Base-by-base conservation (phyloP, 257 asterid species). In the Dorcoceras hygrometricum region DNA sequence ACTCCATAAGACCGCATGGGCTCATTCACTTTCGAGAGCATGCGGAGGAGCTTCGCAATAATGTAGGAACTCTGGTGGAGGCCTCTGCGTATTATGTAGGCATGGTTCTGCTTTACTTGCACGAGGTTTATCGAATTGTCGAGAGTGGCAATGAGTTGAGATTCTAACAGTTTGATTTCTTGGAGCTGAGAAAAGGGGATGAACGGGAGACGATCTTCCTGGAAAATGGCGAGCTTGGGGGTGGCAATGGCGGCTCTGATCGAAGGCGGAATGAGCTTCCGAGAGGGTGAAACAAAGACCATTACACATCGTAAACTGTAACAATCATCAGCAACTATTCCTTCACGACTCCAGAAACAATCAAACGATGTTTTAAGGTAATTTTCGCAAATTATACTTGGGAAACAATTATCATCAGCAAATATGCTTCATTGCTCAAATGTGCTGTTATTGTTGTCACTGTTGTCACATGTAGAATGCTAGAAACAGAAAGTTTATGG, bases 1-100 rank as follows among this genome's bases (percentile, higher is more conserved):
- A 65, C 74, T 10, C 89, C 90, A 57, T 92, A 89, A 28, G 81
- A 61, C 26, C 71, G 76, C 77, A 81, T 71, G 0, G 96, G 70
- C 32, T 81, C 80, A 27, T 73, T 68, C 29, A 79, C 19, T 36
- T 83, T 84, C 62, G 89, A 77, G 57, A 89, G 85, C 81, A 68
- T 77, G 3, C 96, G 91, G 8, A 89, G 48, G 72, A 91, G 82
- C 78, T 89, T 91, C 0, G 96, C 71, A 29, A 80, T 58, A 43
- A 89, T 79, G 67, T 76, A 91, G 57, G 95, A 82, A 65, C 92
- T 85, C 64, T 89, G 95, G 72, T 87, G 78, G n/a, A 89, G 88
- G 69, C 95, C 84, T 70, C 62, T 83, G 1, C 90, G 86, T 39
- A 87, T 60, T 51, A 83, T 75, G 16, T 73, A 80, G 54, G 87